Base-by-base conservation (phyloP, 2,329 filamentous ascomycete genomes). In the Nigrospora oryzae region DNA sequence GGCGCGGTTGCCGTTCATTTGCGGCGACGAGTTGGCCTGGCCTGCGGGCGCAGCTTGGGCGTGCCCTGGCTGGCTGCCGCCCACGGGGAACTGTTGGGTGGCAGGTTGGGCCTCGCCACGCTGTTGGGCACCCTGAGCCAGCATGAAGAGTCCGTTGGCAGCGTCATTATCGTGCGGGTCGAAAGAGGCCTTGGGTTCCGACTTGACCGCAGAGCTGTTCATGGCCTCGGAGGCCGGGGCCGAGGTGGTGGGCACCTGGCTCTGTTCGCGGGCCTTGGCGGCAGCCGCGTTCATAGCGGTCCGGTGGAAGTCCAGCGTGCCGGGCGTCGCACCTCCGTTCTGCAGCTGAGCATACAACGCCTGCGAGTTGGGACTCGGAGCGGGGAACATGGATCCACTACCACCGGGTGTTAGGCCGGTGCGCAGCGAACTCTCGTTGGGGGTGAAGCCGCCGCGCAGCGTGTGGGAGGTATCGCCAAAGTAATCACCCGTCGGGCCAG, bases 361-460 rank as follows among this genome's bases (percentile, higher is more conserved):
- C 68, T 89, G 84, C 0, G 88, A 87, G 62, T 87, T 94, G 33
- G 89, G 90, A 62, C 86, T 95, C 3, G 89, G 85, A 44, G 85
- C 87, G 46, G 91, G 89, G 71, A 97, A 97, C 89, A 97, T 97
- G 56, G 90, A 95, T 56, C 90, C 91, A 62, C 90, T 89, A 53
- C 91, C 91, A 49, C 93, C 93, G 40, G 93, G 93, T 43, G 93
- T 97, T 53, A 97, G 69, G 46, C 93, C 93, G 48, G 89, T 93
- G 49, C 93, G 79, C 43, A 97, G 71, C 3, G 89, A 94, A 8
- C 91, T 97, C 68, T 98, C 93, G 79, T 96, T 96, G 1, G 91
- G 91, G 4, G 93, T 97, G 60, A 95, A 95, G 44, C 87, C 86
- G 55, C 89, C 83, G 52, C 86, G 81, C 51, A 95, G 73, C 48